These are phyloP conservation scores for Nyssa sinensis DNA, from an alignment of 148 eudicot species.

Conservation along the genomic window DNA sequence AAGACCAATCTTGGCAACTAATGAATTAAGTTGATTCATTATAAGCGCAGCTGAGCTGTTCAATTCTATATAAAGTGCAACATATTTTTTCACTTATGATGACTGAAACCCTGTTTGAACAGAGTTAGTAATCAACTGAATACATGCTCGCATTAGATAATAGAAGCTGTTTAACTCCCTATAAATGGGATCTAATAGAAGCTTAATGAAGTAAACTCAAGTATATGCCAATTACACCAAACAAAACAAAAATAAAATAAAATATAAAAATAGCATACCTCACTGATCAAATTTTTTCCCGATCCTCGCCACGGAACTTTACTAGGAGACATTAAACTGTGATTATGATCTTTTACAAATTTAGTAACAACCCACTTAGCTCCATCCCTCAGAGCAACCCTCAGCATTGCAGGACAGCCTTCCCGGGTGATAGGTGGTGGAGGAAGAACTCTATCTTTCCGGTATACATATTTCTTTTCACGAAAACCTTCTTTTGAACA, in stretches of 20 bases:
- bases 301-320: slow-evolving; percentile 37
- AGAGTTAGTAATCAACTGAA: too few relatives aligned
- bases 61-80: too few relatives aligned
- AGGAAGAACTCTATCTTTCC: slow-evolving; percentile 37
- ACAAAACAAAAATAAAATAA: not conserved
- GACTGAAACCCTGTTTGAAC: too few relatives aligned
- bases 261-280: slow-evolving; percentile 15
- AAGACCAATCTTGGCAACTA: too few relatives aligned
- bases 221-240: not conserved
- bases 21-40: too few relatives aligned
- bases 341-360: slow-evolving; percentile 38
- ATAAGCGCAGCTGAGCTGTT: too few relatives aligned
- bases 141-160: not conserved
- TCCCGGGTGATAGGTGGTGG: slow-evolving; percentile 32
- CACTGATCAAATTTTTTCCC: slow-evolving; percentile 27
- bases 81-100: too few relatives aligned
- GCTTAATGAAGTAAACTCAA: not conserved
- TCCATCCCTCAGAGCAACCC: slow-evolving; percentile 34
- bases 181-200: not conserved
- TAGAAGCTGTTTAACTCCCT: not conserved
- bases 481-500: slow-evolving; percentile 36
- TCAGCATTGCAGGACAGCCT: slow-evolving; percentile 41
- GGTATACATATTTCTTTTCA: slow-evolving; percentile 28
- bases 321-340: slow-evolving; percentile 35
- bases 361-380: slow-evolving; percentile 35